Evolutionary conservation across 2,329 filamentous ascomycete species (phyloP).

Genomic region (Hypoxylon sp.): DNA sequence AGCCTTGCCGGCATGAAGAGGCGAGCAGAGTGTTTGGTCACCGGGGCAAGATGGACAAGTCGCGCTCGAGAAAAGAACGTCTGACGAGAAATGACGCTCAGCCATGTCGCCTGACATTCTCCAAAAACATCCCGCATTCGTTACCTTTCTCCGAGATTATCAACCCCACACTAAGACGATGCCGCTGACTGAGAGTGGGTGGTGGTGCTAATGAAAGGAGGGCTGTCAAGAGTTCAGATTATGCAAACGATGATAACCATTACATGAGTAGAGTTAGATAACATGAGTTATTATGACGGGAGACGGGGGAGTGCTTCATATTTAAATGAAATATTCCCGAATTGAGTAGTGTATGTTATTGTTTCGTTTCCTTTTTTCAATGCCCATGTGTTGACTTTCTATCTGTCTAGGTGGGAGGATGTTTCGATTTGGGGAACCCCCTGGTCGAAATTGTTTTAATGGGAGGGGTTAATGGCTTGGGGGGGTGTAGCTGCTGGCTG

Average conservation of each 20-base stretch:
- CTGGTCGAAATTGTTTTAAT: constrained; percentile 32
- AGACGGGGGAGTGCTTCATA: constrained; percentile 27
- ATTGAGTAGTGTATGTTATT: constrained; percentile 9
- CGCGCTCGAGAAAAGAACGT: constrained; percentile 10
- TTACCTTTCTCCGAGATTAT: constrained; percentile 32
- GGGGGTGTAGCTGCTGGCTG: background rate
- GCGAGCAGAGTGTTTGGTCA: background rate
- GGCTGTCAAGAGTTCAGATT: constrained; percentile 30
- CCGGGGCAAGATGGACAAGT: no score
- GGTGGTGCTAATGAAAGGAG: constrained; percentile 9
- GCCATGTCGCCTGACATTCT: constrained; percentile 9
- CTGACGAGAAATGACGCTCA: constrained; percentile 36
- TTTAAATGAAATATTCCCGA: constrained; percentile 34
- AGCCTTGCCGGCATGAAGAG: constrained; percentile 4
- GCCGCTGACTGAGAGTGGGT: background rate
- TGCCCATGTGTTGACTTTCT: constrained; percentile 10
- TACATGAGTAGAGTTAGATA: constrained; percentile 9
- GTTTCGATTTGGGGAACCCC: constrained; percentile 35
- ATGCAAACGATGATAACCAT: constrained; percentile 16
- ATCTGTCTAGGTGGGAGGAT: constrained; percentile 10
- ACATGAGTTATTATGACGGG: background rate
- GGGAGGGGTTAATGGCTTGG: constrained; percentile 22
- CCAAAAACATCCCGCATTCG: constrained; percentile 22
- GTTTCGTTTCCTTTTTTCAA: constrained; percentile 22
- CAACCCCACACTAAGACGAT: constrained; percentile 22